A percentile compares a stretch with the other conserved stretches of the same genome.
Evolutionary conservation across 1,284 basidiomycete genomes (phyloP).

Genomic region (Leccinum pachyderme): DNA sequence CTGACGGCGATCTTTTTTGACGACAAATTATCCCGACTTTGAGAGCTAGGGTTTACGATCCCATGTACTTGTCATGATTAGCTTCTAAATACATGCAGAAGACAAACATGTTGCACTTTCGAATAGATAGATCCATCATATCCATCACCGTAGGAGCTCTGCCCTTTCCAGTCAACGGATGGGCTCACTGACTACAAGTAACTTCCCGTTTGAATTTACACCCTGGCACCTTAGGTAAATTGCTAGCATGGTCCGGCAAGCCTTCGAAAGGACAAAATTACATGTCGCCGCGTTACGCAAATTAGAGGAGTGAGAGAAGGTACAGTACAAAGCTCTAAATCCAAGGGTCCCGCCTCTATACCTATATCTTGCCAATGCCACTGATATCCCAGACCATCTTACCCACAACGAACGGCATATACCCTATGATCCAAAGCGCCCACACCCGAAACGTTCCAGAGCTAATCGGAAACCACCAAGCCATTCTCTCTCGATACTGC

Average conservation of each 20-base stretch:
- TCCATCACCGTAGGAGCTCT: constrained; percentile 87
- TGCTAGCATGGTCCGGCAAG: no score
- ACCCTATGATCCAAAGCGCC: constrained; percentile 17
- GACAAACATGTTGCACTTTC: constrained; percentile 38
- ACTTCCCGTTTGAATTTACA: no score
- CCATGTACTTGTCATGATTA: not conserved
- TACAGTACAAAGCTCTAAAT: constrained; percentile 33
- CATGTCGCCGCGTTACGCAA: no score
- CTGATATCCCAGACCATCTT: constrained; percentile 22
- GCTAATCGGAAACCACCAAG: constrained; percentile 23
- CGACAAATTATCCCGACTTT: constrained; percentile 45
- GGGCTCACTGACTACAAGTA: no score
- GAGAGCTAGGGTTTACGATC: not conserved
- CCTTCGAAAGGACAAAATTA: no score
- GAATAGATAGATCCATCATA: constrained; percentile 55
- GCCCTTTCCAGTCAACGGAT: constrained; percentile 85
- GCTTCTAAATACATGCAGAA: constrained; percentile 42
- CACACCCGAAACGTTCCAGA: constrained; percentile 11
- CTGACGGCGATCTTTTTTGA: constrained; percentile 77
- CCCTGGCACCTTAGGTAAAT: no score
- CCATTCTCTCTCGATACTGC: not conserved
- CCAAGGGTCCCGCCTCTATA: constrained; percentile 7
- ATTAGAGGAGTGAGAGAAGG: not conserved
- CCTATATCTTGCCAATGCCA: constrained; percentile 21
- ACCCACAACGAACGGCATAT: constrained; percentile 11